phyloP scores from a whole-genome alignment of 345 rosid genomes.

The Ceriops zippeliana region DNA sequence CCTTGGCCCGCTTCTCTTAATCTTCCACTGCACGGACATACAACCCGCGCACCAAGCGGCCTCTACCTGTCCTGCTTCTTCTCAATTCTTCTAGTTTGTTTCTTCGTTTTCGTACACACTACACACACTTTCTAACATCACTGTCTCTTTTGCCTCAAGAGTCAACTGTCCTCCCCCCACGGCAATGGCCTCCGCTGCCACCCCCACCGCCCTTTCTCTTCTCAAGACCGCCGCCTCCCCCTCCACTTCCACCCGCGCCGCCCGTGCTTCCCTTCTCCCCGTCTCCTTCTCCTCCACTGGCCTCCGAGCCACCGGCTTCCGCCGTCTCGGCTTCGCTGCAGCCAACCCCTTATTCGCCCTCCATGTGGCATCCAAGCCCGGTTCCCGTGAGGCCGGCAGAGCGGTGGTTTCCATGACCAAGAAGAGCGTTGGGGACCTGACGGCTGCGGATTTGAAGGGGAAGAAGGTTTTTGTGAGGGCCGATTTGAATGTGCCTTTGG shows the following conservation, averaged over 20 bases:
- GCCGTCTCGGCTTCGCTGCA: slow-evolving; percentile 58
- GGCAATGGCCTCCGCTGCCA: slow-evolving; percentile 45
- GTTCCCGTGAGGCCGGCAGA: slow-evolving; percentile 34
- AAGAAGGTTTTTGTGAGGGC: slow-evolving; percentile 93
- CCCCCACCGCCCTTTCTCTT: slow-evolving; percentile 61
- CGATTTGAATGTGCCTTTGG: slow-evolving; percentile 91
- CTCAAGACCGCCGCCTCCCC: slow-evolving; percentile 48
- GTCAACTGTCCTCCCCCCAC: not conserved
- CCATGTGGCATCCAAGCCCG: slow-evolving; percentile 44
- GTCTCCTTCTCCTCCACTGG: slow-evolving; percentile 37
- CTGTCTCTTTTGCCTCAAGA: no score
- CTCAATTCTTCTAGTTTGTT: not conserved
- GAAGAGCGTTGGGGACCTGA: slow-evolving; percentile 89
- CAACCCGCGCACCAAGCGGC: no score
- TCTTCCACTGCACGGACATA: no score
- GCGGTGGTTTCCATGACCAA: slow-evolving; percentile 70
- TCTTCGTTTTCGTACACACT: not conserved
- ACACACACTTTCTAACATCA: no score
- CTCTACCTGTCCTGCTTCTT: not conserved
- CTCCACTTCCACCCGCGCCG: slow-evolving; percentile 34
- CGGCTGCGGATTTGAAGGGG: slow-evolving; percentile 77
- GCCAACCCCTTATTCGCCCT: slow-evolving; percentile 46
- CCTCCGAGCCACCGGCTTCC: slow-evolving; percentile 28
- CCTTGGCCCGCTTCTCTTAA: no score
- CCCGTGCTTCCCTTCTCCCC: slow-evolving; percentile 12